Conservation (phyloP, 495 filamentous ascomycete genomes). For the Trichoderma virens region DNA sequence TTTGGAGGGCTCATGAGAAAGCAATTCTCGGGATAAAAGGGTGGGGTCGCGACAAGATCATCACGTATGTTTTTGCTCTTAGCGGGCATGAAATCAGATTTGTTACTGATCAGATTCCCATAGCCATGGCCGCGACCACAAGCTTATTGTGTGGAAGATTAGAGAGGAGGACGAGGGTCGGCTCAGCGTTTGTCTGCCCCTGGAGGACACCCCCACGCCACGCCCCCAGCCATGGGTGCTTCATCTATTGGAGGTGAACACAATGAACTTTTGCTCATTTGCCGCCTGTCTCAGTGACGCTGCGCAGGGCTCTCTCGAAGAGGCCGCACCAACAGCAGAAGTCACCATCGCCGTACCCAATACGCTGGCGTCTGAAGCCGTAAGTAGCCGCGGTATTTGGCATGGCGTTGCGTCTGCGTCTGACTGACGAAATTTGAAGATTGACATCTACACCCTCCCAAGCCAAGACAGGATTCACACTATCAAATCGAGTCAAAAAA, state of each 20-base stretch:
- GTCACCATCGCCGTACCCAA: constrained; percentile 69
- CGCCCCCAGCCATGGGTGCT: constrained; percentile 73
- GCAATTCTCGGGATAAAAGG: constrained; percentile 65
- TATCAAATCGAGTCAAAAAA: constrained; percentile 51
- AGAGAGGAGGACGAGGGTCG: constrained; percentile 49
- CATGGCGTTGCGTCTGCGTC: neutral
- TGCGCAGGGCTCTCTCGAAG: neutral
- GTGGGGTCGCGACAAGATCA: constrained; percentile 55
- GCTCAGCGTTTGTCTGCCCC: constrained; percentile 64
- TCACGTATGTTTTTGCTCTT: constrained; percentile 56
- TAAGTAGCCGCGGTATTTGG: constrained; percentile 25
- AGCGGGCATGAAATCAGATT: too few relatives aligned
- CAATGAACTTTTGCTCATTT: constrained; percentile 94
- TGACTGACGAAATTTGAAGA: constrained; percentile 26
- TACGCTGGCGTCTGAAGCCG: constrained; percentile 64
- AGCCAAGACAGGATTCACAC: constrained; percentile 59
- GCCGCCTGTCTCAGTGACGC: constrained; percentile 43
- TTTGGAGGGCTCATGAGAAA: constrained; percentile 81
- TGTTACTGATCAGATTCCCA: neutral
- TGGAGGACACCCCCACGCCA: constrained; percentile 38
- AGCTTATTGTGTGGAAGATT: constrained; percentile 78
- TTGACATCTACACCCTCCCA: constrained; percentile 85
- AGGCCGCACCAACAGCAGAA: constrained; percentile 19
- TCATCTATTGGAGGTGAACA: constrained; percentile 77
- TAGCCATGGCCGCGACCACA: constrained; percentile 90